Conservation (phyloP, 2,329 filamentous ascomycete species). For the Thielaviopsis populi region DNA sequence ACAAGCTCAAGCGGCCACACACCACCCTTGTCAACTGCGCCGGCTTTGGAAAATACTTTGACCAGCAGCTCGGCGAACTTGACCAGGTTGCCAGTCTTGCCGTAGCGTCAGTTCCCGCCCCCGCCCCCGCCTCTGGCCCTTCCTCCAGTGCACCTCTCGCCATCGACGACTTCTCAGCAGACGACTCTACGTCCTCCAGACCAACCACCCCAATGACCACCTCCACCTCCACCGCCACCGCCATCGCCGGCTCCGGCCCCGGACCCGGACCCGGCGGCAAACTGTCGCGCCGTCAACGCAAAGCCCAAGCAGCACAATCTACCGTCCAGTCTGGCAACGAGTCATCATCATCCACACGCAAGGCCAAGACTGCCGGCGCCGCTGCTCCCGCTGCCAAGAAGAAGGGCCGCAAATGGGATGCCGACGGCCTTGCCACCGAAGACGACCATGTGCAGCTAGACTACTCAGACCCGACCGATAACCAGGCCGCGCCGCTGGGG, state of each 20-base stretch:
- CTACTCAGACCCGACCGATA: conserved; percentile 58
- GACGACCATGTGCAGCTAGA: conserved; percentile 68
- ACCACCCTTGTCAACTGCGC: conserved; percentile 63
- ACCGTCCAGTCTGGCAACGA: conserved; percentile 76
- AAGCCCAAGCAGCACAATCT: conserved; percentile 49
- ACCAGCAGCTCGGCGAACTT: conserved; percentile 77
- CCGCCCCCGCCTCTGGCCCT: conserved; percentile 17
- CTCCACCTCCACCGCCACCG: conserved; percentile 48
- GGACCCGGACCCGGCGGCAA: conserved; percentile 61
- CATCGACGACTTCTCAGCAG: conserved; percentile 11
- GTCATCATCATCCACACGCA: conserved; percentile 34
- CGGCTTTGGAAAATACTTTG: conserved; percentile 83
- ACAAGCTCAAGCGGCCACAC: conserved; percentile 68
- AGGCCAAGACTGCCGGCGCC: conserved; percentile 42
- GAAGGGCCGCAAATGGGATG: conserved; percentile 84
- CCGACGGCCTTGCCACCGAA: conserved; percentile 74
- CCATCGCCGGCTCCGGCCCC: no score
- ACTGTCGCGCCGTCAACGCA: conserved; percentile 65
- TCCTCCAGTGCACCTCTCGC: conserved; percentile 19
- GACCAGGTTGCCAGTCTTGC: conserved; percentile 35
- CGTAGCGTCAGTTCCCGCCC: conserved; percentile 19
- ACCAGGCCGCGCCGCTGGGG: conserved; percentile 33
- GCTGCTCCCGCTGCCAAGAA: conserved; percentile 49
- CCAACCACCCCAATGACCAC: conserved; percentile 61
- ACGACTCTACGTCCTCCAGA: conserved; percentile 45